Conservation (phyloP, 2,329 filamentous ascomycete species). For the Colletotrichum limetticola region DNA sequence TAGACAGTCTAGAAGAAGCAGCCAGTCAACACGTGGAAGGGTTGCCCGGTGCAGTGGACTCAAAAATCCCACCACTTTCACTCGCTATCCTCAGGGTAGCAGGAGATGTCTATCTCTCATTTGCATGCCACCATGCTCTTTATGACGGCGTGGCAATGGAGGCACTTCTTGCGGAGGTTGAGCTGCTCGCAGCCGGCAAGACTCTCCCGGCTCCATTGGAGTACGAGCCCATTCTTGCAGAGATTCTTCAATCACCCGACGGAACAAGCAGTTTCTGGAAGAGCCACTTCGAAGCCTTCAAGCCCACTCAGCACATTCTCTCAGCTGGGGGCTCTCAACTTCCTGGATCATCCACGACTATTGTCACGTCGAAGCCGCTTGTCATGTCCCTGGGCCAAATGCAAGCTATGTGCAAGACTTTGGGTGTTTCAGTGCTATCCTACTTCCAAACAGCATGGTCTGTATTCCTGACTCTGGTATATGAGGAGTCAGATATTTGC, state of each 20-base stretch:
- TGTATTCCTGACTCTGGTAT: conserved; percentile 67
- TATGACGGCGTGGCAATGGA: conserved; percentile 87
- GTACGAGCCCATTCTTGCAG: conserved; percentile 72
- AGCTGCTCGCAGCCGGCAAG: conserved; percentile 62
- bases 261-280: conserved; percentile 75
- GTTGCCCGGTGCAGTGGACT: conserved; percentile 55
- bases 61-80: conserved; percentile 56
- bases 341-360: neutral
- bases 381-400: conserved; percentile 54
- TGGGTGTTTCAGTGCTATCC: conserved; percentile 72
- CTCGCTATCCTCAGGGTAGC: conserved; percentile 52
- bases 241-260: conserved; percentile 61
- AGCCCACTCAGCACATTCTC: conserved; percentile 39
- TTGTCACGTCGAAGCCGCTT: neutral
- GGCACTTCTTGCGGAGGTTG: conserved; percentile 76
- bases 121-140: conserved; percentile 79
- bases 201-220: conserved; percentile 60
- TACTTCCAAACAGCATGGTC: conserved; percentile 80
- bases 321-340: neutral
- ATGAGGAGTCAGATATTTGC: conserved; percentile 73
- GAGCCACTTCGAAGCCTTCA: conserved; percentile 62
- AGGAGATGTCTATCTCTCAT: conserved; percentile 53
- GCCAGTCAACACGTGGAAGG: conserved; percentile 52
- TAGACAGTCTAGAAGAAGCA: conserved; percentile 45
- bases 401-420: conserved; percentile 58